Evolutionary conservation across 1,284 basidiomycete genomes (phyloP).

Genomic region (Pseudozyma sp.): DNA sequence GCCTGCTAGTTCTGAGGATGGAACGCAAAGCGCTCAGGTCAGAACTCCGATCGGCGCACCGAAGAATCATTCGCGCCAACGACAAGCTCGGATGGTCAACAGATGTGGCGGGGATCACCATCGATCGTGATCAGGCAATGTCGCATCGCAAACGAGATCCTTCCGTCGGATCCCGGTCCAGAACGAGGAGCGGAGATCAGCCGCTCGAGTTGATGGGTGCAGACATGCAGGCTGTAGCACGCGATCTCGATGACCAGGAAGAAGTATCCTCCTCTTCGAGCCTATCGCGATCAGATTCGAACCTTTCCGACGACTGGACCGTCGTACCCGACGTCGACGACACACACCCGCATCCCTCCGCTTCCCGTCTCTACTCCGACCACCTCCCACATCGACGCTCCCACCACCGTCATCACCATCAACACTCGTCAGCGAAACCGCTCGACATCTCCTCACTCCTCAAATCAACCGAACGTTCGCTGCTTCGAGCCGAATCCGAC

Average conservation of each 20-base stretch:
- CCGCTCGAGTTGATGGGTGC: slow-evolving; percentile 18
- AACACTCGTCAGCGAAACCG: not conserved
- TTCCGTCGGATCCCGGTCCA: not conserved
- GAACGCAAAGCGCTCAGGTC: slow-evolving; percentile 23
- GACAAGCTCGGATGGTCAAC: slow-evolving; percentile 46
- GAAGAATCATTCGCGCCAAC: slow-evolving; percentile 41
- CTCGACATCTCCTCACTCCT: slow-evolving; percentile 11
- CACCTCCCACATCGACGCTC: not conserved
- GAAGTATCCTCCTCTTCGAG: not conserved
- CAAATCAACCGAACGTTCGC: slow-evolving; percentile 29
- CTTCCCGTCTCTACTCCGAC: slow-evolving; percentile 1
- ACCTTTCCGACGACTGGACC: slow-evolving; percentile 22
- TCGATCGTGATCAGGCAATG: slow-evolving; percentile 25
- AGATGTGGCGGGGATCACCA: slow-evolving; percentile 20
- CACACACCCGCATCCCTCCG: not conserved
- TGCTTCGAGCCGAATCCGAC: slow-evolving; percentile 40
- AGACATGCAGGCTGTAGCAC: slow-evolving; percentile 23
- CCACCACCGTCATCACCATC: not conserved
- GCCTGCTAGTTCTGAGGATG: slow-evolving; percentile 22
- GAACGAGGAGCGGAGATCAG: not conserved
- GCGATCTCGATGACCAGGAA: slow-evolving; percentile 27
- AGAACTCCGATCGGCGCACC: slow-evolving; percentile 32
- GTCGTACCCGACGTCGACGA: slow-evolving; percentile 25
- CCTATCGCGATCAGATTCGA: slow-evolving; percentile 9
- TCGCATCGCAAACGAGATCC: slow-evolving; percentile 33